These are phyloP conservation scores for Penicillium verhagenii DNA, from an alignment of 495 filamentous ascomycete species.

Conservation along the genomic window DNA sequence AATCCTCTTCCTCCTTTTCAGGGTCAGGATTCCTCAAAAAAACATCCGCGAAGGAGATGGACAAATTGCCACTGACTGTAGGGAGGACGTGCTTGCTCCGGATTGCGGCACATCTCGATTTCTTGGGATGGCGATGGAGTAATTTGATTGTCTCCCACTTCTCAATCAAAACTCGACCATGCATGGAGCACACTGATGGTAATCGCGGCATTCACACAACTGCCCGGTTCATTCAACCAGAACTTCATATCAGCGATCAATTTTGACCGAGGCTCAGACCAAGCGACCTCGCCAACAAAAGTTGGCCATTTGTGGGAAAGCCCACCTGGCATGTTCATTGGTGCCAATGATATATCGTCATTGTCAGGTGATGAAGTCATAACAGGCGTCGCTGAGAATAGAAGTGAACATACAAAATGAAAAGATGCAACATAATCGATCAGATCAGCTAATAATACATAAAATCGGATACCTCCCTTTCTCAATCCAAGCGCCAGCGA, in stretches of 20 bases:
- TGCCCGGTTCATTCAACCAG: conserved; percentile 2
- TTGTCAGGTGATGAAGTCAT: no score
- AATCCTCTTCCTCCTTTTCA: background rate
- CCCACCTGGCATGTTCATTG: conserved; percentile 1
- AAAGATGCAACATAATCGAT: no score
- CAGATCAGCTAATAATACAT: no score
- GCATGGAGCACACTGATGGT: conserved; percentile 7
- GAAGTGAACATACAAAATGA: no score
- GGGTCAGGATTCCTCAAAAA: conserved; percentile 3
- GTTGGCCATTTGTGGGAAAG: conserved; percentile 12
- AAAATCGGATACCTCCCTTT: no score
- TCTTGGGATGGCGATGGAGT: background rate
- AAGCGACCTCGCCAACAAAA: conserved; percentile 12
- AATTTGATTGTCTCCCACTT: background rate
- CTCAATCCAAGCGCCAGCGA: no score
- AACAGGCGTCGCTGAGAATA: no score
- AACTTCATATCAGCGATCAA: conserved; percentile 6
- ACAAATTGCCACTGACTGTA: background rate
- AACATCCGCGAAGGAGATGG: background rate
- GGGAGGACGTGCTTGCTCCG: background rate
- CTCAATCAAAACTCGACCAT: conserved; percentile 5
- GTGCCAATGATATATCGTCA: conserved; percentile 9
- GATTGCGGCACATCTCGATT: conserved; percentile 1
- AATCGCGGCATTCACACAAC: conserved; percentile 8
- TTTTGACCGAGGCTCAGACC: conserved; percentile 9